Base-by-base conservation (phyloP, 345 rosid species). In the Hibiscus syriacus region DNA sequence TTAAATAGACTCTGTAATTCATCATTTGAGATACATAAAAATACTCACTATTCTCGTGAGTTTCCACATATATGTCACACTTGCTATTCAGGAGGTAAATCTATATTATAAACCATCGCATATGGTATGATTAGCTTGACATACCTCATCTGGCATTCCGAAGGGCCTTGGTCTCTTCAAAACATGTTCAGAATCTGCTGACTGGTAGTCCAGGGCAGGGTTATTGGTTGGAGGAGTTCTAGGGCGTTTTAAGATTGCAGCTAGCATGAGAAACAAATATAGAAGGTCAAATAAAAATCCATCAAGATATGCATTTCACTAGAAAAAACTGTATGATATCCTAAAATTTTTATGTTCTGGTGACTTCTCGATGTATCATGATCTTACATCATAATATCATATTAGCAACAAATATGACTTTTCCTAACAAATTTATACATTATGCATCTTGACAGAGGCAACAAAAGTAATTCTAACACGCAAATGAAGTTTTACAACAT, bases 81-180 rank as follows among this genome's bases (percentile, higher is more conserved):
- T 53, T 43, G 23, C 45, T 9, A 4, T 16, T 64, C 60, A 26
- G 1, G 57, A 67, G 10, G 6, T 50, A 5, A 30, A 43, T 12
- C 25, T 55, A 67, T 6, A 26, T 7, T 55, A n/a, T 25, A 20
- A 67, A 46, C 22, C 19, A 56, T 20, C 14, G 53, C 9, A 67
- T 27, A 68, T 8, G 13, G 67, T 8, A 55, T 41, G 50, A 71
- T 65, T 23, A 34, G 50, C 16, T 3, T 43, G 25, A 6, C 2
- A 67, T 72, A 88, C 98, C 89, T 92, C 92, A 52, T 92, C 96
- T 10, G 88, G 67, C 30, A 86, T 74, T 75, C 90, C 96, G 67
- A 79, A 87, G 13, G 91, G 82, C 67, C 92, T 79, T 55, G 93
- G 26, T 77, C 98, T 87, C 86, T 86, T 89, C 79, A 83, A 36